Evolutionary conservation across 768 basidiomycete species (phyloP).

Genomic region (Rhodotorula toruloides): DNA sequence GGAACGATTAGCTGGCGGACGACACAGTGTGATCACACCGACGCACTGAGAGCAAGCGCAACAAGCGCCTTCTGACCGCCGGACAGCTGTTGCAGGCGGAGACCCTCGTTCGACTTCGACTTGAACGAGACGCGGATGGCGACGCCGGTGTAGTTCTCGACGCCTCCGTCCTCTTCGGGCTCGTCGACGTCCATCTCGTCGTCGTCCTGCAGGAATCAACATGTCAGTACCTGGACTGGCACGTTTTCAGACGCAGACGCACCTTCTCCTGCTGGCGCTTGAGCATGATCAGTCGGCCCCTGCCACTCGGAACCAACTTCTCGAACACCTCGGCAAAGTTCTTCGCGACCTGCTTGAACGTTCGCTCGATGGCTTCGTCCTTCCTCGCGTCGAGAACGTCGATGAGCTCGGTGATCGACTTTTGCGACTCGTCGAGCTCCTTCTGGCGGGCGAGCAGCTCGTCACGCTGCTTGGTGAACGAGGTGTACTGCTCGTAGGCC

Average conservation of each 20-base stretch:
- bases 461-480: slow-evolving; percentile 95
- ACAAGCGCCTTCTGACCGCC: slow-evolving; percentile 97
- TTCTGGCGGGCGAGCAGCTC: slow-evolving; percentile 77
- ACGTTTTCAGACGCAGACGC: too few relatives aligned
- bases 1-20: slow-evolving; percentile 11
- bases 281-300: slow-evolving; percentile 87
- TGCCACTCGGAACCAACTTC: slow-evolving; percentile 86
- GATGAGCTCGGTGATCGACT: slow-evolving; percentile 86
- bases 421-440: slow-evolving; percentile 82
- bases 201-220: slow-evolving; percentile 39
- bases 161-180: slow-evolving; percentile 34
- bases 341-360: slow-evolving; percentile 94
- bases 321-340: slow-evolving; percentile 98
- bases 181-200: slow-evolving; percentile 44
- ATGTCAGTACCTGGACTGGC: too few relatives aligned
- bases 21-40: slow-evolving; percentile 9
- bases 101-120: slow-evolving; percentile 92
- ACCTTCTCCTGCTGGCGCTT: slow-evolving; percentile 64
- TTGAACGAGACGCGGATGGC: slow-evolving; percentile 99
- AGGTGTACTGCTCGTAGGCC: slow-evolving; percentile 95
- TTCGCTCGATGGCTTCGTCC: slow-evolving; percentile 96
- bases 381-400: slow-evolving; percentile 91
- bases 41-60: slow-evolving; percentile 79
- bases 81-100: slow-evolving; percentile 91
- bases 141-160: slow-evolving; percentile 95